Conservation (phyloP, 202 grass and related monocot genomes). For the Bolboschoenoplectus hybrid region DNA sequence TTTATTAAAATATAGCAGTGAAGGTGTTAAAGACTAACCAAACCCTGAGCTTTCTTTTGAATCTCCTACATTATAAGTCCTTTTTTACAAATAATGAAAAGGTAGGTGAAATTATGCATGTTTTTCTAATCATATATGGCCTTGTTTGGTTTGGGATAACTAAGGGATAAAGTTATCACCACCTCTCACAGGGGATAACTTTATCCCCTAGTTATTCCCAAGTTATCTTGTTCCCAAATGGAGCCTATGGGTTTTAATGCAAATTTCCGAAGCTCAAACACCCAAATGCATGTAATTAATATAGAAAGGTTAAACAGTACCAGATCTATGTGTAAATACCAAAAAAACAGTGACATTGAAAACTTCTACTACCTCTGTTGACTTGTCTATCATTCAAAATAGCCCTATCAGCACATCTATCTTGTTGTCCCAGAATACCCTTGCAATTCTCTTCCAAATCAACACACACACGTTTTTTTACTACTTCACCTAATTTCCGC, state of each 20-base stretch:
- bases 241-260: background rate
- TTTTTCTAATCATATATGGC: background rate
- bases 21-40: background rate
- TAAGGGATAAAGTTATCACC: no score
- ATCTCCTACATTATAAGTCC: background rate
- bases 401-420: conserved; percentile 32
- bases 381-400: conserved; percentile 43
- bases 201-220: no score
- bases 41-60: conserved; percentile 10
- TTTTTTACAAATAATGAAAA: background rate
- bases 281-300: background rate
- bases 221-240: no score
- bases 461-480: conserved; percentile 45
- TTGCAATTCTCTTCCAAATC: conserved; percentile 55
- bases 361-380: conserved; percentile 50
- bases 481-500: conserved; percentile 70
- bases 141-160: no score
- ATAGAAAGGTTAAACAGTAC: background rate
- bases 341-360: conserved; percentile 11
- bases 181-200: no score
- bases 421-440: conserved; percentile 35
- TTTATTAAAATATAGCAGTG: background rate
- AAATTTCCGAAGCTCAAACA: conserved; percentile 20
- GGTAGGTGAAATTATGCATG: background rate
- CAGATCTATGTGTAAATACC: conserved; percentile 12